These are phyloP conservation scores for Chaetomiaceae sp. DNA, from an alignment of 2,329 filamentous ascomycete species.

Conservation along the genomic window DNA sequence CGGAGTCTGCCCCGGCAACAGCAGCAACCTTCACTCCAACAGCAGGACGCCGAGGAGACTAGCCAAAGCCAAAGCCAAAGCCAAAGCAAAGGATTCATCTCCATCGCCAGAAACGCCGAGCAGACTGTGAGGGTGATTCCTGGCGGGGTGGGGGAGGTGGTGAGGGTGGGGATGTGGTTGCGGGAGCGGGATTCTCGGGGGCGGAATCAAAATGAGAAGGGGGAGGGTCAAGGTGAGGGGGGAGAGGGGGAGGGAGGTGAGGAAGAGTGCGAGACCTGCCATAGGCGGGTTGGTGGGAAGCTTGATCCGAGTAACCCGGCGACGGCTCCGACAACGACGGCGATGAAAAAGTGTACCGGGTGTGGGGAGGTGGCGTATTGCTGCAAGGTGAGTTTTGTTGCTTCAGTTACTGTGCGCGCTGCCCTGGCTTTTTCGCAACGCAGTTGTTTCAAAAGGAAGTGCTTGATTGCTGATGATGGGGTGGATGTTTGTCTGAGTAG, in stretches of 20 bases:
- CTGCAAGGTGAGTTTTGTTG: constrained; percentile 36
- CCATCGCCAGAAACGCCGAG: constrained; percentile 17
- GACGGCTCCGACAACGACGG: too few species aligned
- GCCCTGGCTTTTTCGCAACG: constrained; percentile 2
- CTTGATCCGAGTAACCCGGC: too few species aligned
- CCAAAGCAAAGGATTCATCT: constrained; percentile 37
- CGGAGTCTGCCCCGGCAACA: constrained; percentile 25
- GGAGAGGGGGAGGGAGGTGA: constrained; percentile 18
- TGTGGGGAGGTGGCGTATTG: constrained; percentile 43
- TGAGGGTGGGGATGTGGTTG: constrained; percentile 27
- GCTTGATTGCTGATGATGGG: constrained; percentile 1
- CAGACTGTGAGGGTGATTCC: constrained; percentile 34
- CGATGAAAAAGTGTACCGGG: constrained; percentile 41
- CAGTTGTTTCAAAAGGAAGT: too few species aligned
- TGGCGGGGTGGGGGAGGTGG: constrained; percentile 28
- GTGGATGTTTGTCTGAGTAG: constrained; percentile 23
- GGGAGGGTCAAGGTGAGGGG: constrained; percentile 24
- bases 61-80: too few species aligned
- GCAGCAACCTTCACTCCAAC: constrained; percentile 15
- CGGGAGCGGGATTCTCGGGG: constrained; percentile 13
- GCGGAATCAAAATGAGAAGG: neutral
- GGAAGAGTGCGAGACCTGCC: too few species aligned
- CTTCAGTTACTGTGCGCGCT: neutral
- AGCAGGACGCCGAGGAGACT: too few species aligned
- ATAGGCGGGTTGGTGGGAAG: too few species aligned